Percentiles rank a stretch among this genome's conserved stretches.
These are phyloP conservation scores for Butyriboletus appendiculatus DNA, from an alignment of 1,284 basidiomycete genomes.

Conservation along the genomic window DNA sequence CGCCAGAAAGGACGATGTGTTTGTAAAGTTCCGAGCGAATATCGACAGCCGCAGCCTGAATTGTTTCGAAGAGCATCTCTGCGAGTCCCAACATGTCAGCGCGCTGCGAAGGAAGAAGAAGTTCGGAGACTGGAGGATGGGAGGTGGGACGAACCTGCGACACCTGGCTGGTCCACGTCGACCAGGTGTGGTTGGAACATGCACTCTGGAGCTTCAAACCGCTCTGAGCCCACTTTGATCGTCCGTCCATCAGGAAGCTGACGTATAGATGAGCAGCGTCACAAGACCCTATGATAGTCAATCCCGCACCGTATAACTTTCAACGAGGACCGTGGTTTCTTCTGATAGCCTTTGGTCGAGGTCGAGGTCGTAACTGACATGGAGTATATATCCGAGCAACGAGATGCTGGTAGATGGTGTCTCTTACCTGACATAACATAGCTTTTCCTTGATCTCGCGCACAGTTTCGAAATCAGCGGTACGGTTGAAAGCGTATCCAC, in stretches of 20 bases:
- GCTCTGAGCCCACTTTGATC: constrained; percentile 98
- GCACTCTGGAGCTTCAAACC: constrained; percentile 99
- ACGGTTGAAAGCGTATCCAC: constrained; percentile 98
- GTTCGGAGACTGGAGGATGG: not conserved
- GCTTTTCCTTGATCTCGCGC: constrained; percentile 97
- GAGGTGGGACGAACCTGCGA: constrained; percentile 66
- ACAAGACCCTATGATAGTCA: not conserved
- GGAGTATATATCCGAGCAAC: not conserved
- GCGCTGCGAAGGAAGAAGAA: not conserved
- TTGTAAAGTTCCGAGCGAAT: constrained; percentile 93
- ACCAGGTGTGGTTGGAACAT: constrained; percentile 99
- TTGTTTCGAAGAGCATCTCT: constrained; percentile 97
- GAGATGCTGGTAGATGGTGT: not conserved
- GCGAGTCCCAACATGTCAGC: constrained; percentile 24
- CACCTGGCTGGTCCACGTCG: constrained; percentile 95
- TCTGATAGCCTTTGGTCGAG: constrained; percentile 93
- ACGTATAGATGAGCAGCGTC: constrained; percentile 1
- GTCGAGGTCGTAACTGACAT: constrained; percentile 86
- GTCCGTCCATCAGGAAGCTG: constrained; percentile 94
- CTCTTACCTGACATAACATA: constrained; percentile 91
- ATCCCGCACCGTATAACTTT: constrained; percentile 85
- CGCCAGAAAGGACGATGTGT: constrained; percentile 96
- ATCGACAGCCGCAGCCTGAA: constrained; percentile 92
- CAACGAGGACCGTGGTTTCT: constrained; percentile 96
- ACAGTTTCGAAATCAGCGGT: constrained; percentile 99